phyloP scores from a whole-genome alignment of 2,329 filamentous ascomycete genomes.

The Sarocladium kiliense region DNA sequence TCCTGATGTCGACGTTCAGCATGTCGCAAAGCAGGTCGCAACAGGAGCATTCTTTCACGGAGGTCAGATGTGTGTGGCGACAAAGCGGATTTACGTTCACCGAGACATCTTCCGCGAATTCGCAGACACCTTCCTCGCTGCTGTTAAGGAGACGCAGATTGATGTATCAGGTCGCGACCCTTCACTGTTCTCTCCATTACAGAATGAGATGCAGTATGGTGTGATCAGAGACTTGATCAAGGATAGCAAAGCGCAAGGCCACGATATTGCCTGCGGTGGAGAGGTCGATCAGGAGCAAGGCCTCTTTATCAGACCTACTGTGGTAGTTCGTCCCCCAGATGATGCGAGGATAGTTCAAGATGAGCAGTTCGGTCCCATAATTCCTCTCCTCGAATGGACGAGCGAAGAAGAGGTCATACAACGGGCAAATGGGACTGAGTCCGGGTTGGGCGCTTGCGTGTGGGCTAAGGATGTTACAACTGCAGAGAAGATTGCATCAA shows the following conservation, averaged over 20 bases:
- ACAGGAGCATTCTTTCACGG: slow-evolving; percentile 56
- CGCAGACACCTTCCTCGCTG: slow-evolving; percentile 30
- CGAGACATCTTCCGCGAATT: slow-evolving; percentile 54
- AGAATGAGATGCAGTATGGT: slow-evolving; percentile 62
- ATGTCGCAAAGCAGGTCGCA: background rate
- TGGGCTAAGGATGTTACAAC: slow-evolving; percentile 47
- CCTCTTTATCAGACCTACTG: slow-evolving; percentile 53
- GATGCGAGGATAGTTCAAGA: slow-evolving; percentile 50
- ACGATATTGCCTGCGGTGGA: slow-evolving; percentile 36
- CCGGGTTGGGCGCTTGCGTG: slow-evolving; percentile 51
- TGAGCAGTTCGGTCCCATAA: slow-evolving; percentile 53
- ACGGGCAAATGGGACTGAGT: slow-evolving; percentile 48
- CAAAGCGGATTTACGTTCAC: slow-evolving; percentile 59
- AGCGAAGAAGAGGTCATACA: slow-evolving; percentile 56
- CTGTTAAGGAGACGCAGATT: slow-evolving; percentile 36
- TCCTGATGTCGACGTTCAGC: slow-evolving; percentile 38
- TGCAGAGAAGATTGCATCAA: slow-evolving; percentile 45
- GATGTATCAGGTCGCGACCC: slow-evolving; percentile 35
- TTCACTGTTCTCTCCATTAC: slow-evolving; percentile 50
- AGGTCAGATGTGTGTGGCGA: slow-evolving; percentile 32
- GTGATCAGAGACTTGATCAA: slow-evolving; percentile 39
- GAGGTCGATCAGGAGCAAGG: slow-evolving; percentile 30
- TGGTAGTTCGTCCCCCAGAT: slow-evolving; percentile 55
- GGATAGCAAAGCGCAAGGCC: slow-evolving; percentile 39
- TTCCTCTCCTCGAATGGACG: slow-evolving; percentile 57